phyloP scores from a whole-genome alignment of 352 stramenopile species.

The Globisporangium acanthophoron region DNA sequence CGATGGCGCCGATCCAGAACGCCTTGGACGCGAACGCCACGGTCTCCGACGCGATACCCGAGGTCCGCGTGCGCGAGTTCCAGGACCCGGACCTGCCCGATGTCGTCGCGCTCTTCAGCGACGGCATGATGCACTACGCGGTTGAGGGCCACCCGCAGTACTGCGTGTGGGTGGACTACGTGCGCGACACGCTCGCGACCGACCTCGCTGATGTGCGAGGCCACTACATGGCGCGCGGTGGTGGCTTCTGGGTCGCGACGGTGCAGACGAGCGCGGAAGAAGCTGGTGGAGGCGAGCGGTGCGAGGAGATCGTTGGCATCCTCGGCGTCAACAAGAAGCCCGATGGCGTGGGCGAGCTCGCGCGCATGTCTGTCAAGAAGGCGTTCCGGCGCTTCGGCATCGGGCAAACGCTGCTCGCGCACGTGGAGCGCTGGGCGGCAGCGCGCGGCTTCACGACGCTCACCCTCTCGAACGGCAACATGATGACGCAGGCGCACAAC shows the following conservation, averaged over 20 bases:
- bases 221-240: constrained; percentile 27
- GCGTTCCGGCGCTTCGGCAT: constrained; percentile 12
- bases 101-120: constrained; percentile 11
- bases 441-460: constrained; percentile 7
- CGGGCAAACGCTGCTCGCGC: constrained; percentile 7
- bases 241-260: constrained; percentile 35
- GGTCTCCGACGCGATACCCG: too few species aligned
- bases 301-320: constrained; percentile 15
- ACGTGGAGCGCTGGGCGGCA: constrained; percentile 10
- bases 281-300: not conserved
- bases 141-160: constrained; percentile 14
- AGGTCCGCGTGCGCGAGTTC: constrained; percentile 19
- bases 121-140: constrained; percentile 10
- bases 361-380: constrained; percentile 36
- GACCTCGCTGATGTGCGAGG: constrained; percentile 30
- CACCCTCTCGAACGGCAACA: constrained; percentile 10
- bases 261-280: not conserved
- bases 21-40: not conserved
- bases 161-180: constrained; percentile 7
- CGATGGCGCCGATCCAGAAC: not conserved
- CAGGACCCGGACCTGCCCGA: constrained; percentile 15
- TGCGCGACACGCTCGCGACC: constrained; percentile 3
- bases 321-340: constrained; percentile 16
- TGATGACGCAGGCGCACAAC: constrained; percentile 12
- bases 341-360: constrained; percentile 16